Percentiles rank a stretch among this genome's conserved stretches.
These are phyloP conservation scores for Plasmodium knowlesi DNA, from an alignment of 169 alveolate genomes.

Conservation along the genomic window DNA sequence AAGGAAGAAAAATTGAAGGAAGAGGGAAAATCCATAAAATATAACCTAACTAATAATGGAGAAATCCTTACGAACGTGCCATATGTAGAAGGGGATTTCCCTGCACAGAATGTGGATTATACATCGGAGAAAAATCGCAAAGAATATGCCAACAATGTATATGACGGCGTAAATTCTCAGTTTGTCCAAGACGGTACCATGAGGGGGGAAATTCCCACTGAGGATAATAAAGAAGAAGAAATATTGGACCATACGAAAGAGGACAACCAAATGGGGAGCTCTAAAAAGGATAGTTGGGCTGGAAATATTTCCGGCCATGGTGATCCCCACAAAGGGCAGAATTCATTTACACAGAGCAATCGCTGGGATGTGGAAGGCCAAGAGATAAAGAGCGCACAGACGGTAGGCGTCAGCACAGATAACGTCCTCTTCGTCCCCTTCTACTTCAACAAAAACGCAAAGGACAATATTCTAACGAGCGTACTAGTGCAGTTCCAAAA, in stretches of 20 bases:
- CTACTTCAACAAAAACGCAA: conserved; percentile 68
- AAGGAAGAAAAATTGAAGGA: conserved; percentile 65
- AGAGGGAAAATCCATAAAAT: conserved; percentile 5
- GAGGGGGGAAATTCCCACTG: background rate
- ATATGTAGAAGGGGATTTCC: background rate
- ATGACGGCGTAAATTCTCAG: background rate
- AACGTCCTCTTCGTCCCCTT: conserved; percentile 52
- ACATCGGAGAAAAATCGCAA: background rate
- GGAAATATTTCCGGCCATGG: background rate
- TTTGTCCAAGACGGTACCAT: background rate
- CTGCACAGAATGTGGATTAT: background rate
- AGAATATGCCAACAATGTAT: background rate
- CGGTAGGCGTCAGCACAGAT: background rate
- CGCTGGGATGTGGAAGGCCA: background rate
- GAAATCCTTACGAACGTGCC: background rate
- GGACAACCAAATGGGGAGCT: background rate
- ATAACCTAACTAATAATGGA: background rate
- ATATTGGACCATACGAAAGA: background rate
- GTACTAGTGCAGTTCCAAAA: conserved; percentile 45
- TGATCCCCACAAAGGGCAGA: background rate
- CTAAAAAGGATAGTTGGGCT: background rate
- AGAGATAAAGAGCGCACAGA: background rate
- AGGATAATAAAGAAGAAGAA: background rate
- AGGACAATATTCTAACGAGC: conserved; percentile 68
- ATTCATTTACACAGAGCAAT: background rate